These are phyloP conservation scores for Camellia japonica DNA, from an alignment of 148 eudicot species.

Conservation along the genomic window DNA sequence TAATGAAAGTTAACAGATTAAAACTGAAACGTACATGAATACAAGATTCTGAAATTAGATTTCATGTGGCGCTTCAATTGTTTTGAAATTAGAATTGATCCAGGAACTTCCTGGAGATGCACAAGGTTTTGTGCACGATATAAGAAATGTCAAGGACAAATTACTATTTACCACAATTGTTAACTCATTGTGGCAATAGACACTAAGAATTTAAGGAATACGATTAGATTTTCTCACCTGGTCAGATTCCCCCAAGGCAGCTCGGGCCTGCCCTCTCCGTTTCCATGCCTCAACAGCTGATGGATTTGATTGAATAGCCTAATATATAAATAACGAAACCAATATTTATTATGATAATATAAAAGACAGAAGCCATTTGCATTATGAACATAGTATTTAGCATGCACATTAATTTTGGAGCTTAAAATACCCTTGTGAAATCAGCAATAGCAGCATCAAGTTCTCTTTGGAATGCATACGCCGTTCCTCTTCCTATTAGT, in stretches of 20 bases:
- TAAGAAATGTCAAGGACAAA: neutral
- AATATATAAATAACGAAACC: slow-evolving; percentile 17
- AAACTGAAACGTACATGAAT: neutral
- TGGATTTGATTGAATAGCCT: slow-evolving; percentile 85
- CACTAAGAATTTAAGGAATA: neutral
- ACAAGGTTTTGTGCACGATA: slow-evolving; percentile 3
- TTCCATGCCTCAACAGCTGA: slow-evolving; percentile 99
- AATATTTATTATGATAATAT: neutral
- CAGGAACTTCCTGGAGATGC: neutral
- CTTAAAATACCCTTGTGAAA: slow-evolving; percentile 70
- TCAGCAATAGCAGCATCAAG: slow-evolving; percentile 92
- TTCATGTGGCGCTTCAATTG: slow-evolving; percentile 4
- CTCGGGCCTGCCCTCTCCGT: slow-evolving; percentile 97
- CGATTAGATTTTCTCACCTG: slow-evolving; percentile 45
- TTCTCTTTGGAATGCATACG: slow-evolving; percentile 95
- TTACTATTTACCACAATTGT: neutral
- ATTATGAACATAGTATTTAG: neutral
- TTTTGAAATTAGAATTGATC: neutral
- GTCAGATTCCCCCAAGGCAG: slow-evolving; percentile 87
- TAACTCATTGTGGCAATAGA: neutral
- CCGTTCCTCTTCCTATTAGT: slow-evolving; percentile 96
- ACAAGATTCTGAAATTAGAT: slow-evolving; percentile 2
- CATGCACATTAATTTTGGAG: slow-evolving; percentile 8
- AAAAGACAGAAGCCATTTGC: neutral
- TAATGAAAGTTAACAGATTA: neutral